Percentiles rank a stretch among this genome's conserved stretches.
These are phyloP conservation scores for Paraconiothyrium brasiliense DNA, from an alignment of 2,329 filamentous ascomycete species.

Conservation along the genomic window DNA sequence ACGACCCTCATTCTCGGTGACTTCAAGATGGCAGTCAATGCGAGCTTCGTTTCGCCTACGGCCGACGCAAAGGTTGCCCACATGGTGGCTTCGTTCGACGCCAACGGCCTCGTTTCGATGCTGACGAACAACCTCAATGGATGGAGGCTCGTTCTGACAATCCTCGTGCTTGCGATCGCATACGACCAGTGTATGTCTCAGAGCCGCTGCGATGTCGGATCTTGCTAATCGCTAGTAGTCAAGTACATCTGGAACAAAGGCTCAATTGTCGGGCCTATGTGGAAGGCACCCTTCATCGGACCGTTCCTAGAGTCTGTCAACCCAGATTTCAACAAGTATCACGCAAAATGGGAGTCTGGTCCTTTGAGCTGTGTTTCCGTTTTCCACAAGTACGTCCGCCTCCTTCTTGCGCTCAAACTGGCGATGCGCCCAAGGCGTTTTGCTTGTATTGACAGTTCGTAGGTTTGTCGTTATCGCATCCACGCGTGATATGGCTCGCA, in stretches of 20 bases:
- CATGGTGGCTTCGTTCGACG: constrained; percentile 40
- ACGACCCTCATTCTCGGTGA: not conserved
- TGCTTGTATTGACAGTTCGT: constrained; percentile 28
- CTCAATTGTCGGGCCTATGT: constrained; percentile 56
- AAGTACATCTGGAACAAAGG: constrained; percentile 59
- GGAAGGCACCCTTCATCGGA: constrained; percentile 71
- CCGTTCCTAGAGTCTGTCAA: constrained; percentile 92
- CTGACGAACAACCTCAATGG: constrained; percentile 42
- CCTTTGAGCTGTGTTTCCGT: constrained; percentile 96
- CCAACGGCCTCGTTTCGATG: constrained; percentile 42
- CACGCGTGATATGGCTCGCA: constrained; percentile 92
- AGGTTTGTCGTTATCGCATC: constrained; percentile 98
- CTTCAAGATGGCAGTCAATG: constrained; percentile 46
- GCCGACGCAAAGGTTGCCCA: constrained; percentile 50
- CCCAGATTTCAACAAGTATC: constrained; percentile 90
- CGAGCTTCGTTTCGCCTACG: constrained; percentile 51
- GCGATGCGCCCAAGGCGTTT: constrained; percentile 15
- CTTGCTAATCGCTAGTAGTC: constrained; percentile 58
- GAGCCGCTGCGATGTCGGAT: constrained; percentile 3
- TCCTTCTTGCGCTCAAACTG: not conserved
- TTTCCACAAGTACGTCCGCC: constrained; percentile 84
- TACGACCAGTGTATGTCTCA: constrained; percentile 86
- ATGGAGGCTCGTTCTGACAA: constrained; percentile 61
- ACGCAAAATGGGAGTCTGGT: constrained; percentile 90
- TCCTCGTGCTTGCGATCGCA: constrained; percentile 75